Base-by-base conservation (phyloP, 2,329 filamentous ascomycete genomes). In the Pestalotiopsis sp. region DNA sequence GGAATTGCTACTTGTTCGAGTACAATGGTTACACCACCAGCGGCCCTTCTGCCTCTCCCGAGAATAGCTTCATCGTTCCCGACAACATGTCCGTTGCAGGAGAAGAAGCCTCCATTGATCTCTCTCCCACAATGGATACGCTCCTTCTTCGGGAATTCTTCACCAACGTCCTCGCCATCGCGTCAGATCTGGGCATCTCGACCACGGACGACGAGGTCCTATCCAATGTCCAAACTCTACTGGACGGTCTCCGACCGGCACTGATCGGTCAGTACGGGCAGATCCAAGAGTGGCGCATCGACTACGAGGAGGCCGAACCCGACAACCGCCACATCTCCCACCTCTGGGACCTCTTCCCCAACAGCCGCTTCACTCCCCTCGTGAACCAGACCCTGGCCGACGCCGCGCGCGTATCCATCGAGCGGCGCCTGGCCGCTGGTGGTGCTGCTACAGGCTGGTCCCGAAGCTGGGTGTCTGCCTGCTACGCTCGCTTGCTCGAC, bases 371-470 rank as follows among this genome's bases (percentile, higher is more conserved):
- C n/a, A 77, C 77, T 1, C 77, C 75, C 3, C 70, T 71, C 1
- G 75, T 76, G 4, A 78, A 78, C 1, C 76, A 75, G 11, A 75
- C 71, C 13, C 44, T 65, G n/a, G 62, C 62, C 5, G 62, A 65
- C 13, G 62, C 62, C 3, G 62, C 62, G 40, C 62, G 40, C 3
- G 62, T 65, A 4, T 57, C 48, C 20, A 35, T 65, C n/a, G 40
- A 65, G 30, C 62, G 7, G 73, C 75, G 73, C 38, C 73, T 72
- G 35, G 68, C 73, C 64, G 72, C 80, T 59, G 81, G 81, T 10
- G 80, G 81, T 6, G 83, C 80, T 1, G 79, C 81, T 65, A 84
- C 82, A 0, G 83, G 83, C 2, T 85, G 83, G 83, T 82, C 81
- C 38, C 78, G 82, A 24, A 82, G 81, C 22, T 85, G 83, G 83